Evolutionary conservation across 176 grass and related monocot species (phyloP).

Genomic region (Pharus latifolius): DNA sequence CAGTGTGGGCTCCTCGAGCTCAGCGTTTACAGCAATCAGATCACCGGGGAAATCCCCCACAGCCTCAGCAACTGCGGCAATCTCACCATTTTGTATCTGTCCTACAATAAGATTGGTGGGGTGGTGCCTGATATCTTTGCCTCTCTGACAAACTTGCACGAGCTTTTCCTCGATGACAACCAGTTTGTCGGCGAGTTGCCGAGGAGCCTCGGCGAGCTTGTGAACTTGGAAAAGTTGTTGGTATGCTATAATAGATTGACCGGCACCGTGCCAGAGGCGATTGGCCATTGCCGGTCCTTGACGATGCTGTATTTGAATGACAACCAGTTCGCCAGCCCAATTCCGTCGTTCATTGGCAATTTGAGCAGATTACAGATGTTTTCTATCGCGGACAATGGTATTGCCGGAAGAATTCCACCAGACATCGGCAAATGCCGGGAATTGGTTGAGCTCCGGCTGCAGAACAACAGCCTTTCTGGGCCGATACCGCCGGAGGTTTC

Average conservation of each 20-base stretch:
- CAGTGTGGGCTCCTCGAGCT: slow-evolving; percentile 16
- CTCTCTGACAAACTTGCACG: slow-evolving; percentile 9
- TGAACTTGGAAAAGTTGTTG: slow-evolving; percentile 5
- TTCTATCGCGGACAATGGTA: slow-evolving; percentile 7
- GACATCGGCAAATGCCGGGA: slow-evolving; percentile 26
- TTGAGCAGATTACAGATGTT: slow-evolving; percentile 26
- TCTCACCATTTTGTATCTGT: slow-evolving; percentile 21
- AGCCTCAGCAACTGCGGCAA: slow-evolving; percentile 53
- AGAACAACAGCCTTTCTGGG: slow-evolving; percentile 38
- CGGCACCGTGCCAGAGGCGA: slow-evolving; percentile 19
- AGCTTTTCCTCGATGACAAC: slow-evolving; percentile 42
- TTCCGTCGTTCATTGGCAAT: slow-evolving; percentile 24
- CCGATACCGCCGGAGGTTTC: slow-evolving; percentile 27
- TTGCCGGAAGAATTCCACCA: slow-evolving; percentile 20
- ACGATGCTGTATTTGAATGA: slow-evolving; percentile 11
- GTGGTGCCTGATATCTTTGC: slow-evolving; percentile 32
- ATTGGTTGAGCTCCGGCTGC: slow-evolving; percentile 35
- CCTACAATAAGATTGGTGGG: slow-evolving; percentile 31
- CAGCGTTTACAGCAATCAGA: slow-evolving; percentile 17
- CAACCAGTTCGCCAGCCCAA: slow-evolving; percentile 31
- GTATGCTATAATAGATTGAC: slow-evolving; percentile 24
- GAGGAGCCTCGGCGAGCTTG: slow-evolving; percentile 18
- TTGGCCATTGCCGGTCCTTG: slow-evolving; percentile 28
- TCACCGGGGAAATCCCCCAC: slow-evolving; percentile 21
- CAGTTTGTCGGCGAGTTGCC: slow-evolving; percentile 35